Conservation (phyloP, 2,329 filamentous ascomycete genomes). For the Fusarium sp. region DNA sequence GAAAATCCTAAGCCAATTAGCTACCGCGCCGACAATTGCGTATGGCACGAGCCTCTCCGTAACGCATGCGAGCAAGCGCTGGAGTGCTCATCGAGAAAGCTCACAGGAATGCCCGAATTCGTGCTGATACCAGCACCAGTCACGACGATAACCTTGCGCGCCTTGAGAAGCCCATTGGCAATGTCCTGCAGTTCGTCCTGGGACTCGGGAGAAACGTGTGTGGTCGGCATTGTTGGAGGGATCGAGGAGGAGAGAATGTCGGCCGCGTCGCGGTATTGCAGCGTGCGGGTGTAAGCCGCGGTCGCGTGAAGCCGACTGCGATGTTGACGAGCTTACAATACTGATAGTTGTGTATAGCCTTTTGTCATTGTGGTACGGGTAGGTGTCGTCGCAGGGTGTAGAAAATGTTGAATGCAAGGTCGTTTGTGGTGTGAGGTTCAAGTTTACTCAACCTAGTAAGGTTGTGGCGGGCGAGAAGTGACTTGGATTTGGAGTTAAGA, state of each 20-base stretch:
- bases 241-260: constrained; percentile 30
- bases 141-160: constrained; percentile 76
- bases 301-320: constrained; percentile 38
- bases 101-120: constrained; percentile 79
- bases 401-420: background rate
- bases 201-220: constrained; percentile 65
- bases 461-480: constrained; percentile 26
- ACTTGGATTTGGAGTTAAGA: constrained; percentile 31
- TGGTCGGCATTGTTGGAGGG: constrained; percentile 65
- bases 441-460: constrained; percentile 31
- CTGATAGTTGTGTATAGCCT: constrained; percentile 2
- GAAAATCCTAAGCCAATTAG: constrained; percentile 69
- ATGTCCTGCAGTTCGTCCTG: constrained; percentile 71
- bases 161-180: constrained; percentile 72
- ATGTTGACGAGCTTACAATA: constrained; percentile 25
- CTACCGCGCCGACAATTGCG: constrained; percentile 2
- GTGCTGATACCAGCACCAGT: constrained; percentile 81
- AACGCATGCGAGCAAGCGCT: constrained; percentile 22
- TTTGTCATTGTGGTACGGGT: constrained; percentile 39
- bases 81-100: constrained; percentile 25
- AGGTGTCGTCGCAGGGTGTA: constrained; percentile 1
- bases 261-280: constrained; percentile 45
- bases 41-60: background rate
- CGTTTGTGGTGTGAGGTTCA: constrained; percentile 38
- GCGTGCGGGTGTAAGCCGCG: constrained; percentile 32